Conservation (phyloP, 2,329 filamentous ascomycete species). For the Bipolaris gigantea region DNA sequence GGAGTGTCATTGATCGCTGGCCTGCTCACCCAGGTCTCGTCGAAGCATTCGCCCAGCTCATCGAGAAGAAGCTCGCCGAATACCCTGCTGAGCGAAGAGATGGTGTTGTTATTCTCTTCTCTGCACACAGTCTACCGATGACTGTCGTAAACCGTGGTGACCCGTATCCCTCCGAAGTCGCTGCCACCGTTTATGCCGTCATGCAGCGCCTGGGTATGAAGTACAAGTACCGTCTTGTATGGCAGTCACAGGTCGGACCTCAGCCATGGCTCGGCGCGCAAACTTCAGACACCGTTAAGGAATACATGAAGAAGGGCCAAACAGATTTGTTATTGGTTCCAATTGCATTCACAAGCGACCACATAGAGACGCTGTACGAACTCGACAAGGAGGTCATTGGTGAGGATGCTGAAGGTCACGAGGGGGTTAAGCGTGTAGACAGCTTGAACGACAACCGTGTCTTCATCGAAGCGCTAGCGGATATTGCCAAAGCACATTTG, state of each 20-base stretch:
- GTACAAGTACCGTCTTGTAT: slow-evolving; percentile 91
- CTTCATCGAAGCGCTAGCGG: slow-evolving; percentile 87
- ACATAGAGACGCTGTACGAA: slow-evolving; percentile 96
- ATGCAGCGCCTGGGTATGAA: slow-evolving; percentile 86
- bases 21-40: slow-evolving; percentile 87
- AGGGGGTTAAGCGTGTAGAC: slow-evolving; percentile 78
- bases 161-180: slow-evolving; percentile 92
- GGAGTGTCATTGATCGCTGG: slow-evolving; percentile 99
- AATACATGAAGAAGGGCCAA: slow-evolving; percentile 88
- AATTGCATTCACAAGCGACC: slow-evolving; percentile 97
- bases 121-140: slow-evolving; percentile 96
- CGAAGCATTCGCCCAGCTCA: slow-evolving; percentile 89
- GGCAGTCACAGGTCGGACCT: slow-evolving; percentile 97
- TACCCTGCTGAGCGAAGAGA: slow-evolving; percentile 82
- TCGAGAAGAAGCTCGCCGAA: slow-evolving; percentile 78
- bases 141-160: slow-evolving; percentile 96
- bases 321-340: slow-evolving; percentile 90
- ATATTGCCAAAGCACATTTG: slow-evolving; percentile 81
- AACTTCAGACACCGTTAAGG: slow-evolving; percentile 82
- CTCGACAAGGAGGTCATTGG: slow-evolving; percentile 93
- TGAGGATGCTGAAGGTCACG: slow-evolving; percentile 62
- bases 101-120: slow-evolving; percentile 85
- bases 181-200: slow-evolving; percentile 94
- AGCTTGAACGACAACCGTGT: slow-evolving; percentile 87
- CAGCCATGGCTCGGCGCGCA: slow-evolving; percentile 95